Conservation (phyloP, 2,329 filamentous ascomycete species). For the Botrytis elliptica region DNA sequence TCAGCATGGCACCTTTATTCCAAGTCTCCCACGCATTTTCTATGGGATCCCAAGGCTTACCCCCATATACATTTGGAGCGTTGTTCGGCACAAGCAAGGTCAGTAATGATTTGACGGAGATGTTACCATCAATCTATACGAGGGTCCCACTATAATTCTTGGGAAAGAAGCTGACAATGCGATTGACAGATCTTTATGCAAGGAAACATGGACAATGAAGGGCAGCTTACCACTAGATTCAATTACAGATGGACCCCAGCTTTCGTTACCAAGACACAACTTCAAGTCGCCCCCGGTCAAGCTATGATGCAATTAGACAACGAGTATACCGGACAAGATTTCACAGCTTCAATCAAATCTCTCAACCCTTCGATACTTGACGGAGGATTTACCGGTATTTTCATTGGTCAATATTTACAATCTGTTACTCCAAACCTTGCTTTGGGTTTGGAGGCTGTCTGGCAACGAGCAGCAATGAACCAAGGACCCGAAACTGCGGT, state of each 20-base stretch:
- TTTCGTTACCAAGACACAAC: constrained; percentile 81
- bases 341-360: constrained; percentile 88
- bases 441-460: constrained; percentile 87
- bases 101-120: constrained; percentile 39
- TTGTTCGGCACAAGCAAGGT: constrained; percentile 94
- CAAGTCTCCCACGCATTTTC: constrained; percentile 97
- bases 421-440: constrained; percentile 83
- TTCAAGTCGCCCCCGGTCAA: constrained; percentile 76
- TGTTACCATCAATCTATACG: not conserved
- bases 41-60: constrained; percentile 83
- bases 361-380: constrained; percentile 94
- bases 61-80: constrained; percentile 92
- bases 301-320: constrained; percentile 93
- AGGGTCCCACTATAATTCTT: not conserved
- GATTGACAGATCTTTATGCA: constrained; percentile 79
- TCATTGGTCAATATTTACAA: constrained; percentile 94
- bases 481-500: constrained; percentile 87
- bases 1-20: constrained; percentile 91
- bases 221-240: constrained; percentile 80
- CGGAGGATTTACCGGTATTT: constrained; percentile 90
- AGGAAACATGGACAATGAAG: constrained; percentile 92
- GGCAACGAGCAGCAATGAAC: constrained; percentile 81
- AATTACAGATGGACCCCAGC: constrained; percentile 86
- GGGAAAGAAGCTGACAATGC: constrained; percentile 28
- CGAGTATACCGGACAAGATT: constrained; percentile 91